Conservation (phyloP, 768 basidiomycete species). For the Russula sp. region DNA sequence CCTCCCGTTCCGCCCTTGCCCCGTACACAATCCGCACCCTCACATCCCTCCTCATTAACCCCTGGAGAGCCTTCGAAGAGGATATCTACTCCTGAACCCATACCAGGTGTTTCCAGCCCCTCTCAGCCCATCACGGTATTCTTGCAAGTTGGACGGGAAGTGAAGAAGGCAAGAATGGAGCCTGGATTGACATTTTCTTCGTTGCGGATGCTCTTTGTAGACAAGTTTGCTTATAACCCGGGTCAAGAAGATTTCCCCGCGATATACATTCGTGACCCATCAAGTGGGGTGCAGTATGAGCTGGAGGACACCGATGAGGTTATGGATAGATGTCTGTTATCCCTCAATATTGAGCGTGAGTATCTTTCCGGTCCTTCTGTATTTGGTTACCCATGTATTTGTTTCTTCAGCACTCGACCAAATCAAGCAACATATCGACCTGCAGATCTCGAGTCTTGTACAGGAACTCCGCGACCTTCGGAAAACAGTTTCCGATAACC, state of each 20-base stretch:
- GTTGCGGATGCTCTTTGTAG: constrained; percentile 83
- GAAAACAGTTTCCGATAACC: constrained; percentile 46
- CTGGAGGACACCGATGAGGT: constrained; percentile 92
- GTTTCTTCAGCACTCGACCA: constrained; percentile 77
- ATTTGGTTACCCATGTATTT: neutral
- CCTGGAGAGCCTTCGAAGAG: neutral
- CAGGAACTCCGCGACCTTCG: constrained; percentile 89
- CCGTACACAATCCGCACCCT: neutral
- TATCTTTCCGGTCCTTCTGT: constrained; percentile 19
- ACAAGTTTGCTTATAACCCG: constrained; percentile 90
- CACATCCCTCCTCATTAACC: neutral
- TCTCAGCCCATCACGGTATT: constrained; percentile 54
- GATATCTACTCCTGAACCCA: constrained; percentile 19
- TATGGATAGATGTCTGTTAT: constrained; percentile 79
- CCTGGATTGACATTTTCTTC: constrained; percentile 62
- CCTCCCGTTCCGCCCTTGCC: constrained; percentile 31
- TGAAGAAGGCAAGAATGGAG: constrained; percentile 78
- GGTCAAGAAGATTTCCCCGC: constrained; percentile 91
- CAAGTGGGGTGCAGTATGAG: constrained; percentile 91
- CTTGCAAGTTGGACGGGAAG: constrained; percentile 83
- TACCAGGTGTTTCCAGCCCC: constrained; percentile 22
- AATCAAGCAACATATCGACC: constrained; percentile 96
- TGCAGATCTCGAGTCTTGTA: constrained; percentile 76
- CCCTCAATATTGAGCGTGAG: constrained; percentile 95
- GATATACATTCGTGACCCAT: constrained; percentile 90